Base-by-base conservation (phyloP, 108 stramenopile species). In the Fragilaria crotonensis region DNA sequence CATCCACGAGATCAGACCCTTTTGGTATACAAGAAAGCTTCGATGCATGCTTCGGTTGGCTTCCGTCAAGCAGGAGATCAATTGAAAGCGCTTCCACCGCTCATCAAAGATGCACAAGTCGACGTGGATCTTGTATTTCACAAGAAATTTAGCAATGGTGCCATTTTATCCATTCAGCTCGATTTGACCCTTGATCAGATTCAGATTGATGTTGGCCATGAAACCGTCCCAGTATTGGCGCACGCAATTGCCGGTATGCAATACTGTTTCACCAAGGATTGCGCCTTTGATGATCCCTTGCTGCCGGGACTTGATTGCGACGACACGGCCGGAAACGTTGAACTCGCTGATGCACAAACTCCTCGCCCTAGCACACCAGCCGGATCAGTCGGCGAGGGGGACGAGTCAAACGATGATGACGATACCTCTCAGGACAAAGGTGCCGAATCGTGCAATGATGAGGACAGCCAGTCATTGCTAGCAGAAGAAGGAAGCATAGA, bases 271-370 rank as follows among this genome's bases (percentile, higher is more conserved):
- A 64, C 83, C 53, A 90, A 85, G 60, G 81, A 85, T 55, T 58
- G 81, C 25, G 67, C 69, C 3, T 90, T 87, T 69, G 65, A 80
- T 26, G 89, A 90, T 78, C 89, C 89, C 4, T 59, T 90, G 0
- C 36, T 66, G 3, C 50, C 71, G 0, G 45, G 57, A 51, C 29
- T 44, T 5, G 51, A 55, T 41, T 7, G 14, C 11, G 36, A 14
- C 7, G 11, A 41, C 36, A 14, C 7, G 11, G 36, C 7, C 7
- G 57, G 30, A 19, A 26, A 17, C 20, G 33, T 41, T 5, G 57
- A 32, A 19, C 22, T 20, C 28, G n/a, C 31, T 41, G 33, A n/a
- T 33, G 7, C 44, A 32, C 21, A 48, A 18, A 47, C 59, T 4
- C 48, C 47, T 11, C 26, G 19, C 3, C 11, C 32, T 33, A 30